phyloP scores from a whole-genome alignment of 2,329 filamentous ascomycete genomes.

The Colletotrichum sp. region DNA sequence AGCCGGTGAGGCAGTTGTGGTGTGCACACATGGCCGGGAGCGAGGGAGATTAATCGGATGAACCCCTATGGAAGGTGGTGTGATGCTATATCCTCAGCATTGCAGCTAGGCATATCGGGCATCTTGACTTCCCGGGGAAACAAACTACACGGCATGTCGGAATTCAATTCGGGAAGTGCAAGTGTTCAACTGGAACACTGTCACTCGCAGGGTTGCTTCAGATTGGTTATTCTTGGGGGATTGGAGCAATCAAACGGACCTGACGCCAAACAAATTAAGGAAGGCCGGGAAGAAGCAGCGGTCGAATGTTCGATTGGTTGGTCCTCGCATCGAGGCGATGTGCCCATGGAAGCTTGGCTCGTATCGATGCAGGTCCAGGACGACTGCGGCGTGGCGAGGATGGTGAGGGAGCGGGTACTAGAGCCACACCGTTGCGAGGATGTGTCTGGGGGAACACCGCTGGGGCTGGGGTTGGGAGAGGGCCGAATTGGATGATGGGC shows the following conservation, averaged over 20 bases:
- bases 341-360: background rate
- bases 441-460: background rate
- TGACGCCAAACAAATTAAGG: background rate
- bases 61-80: background rate
- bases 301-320: background rate
- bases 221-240: background rate
- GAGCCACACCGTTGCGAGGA: background rate
- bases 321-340: background rate
- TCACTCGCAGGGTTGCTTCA: background rate
- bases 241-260: background rate
- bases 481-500: background rate
- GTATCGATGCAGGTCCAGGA: conserved; percentile 4
- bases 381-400: background rate
- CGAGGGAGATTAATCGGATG: background rate
- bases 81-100: background rate
- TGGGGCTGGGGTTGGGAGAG: background rate
- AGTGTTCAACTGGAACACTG: background rate
- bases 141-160: background rate
- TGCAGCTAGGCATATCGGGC: background rate
- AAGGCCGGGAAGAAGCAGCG: background rate
- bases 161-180: background rate
- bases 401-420: background rate
- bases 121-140: background rate
- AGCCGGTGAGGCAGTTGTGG: background rate
- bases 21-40: background rate